Base-by-base conservation (phyloP, 192 early-diverging fungal species). In the Oehlia diaphana region DNA sequence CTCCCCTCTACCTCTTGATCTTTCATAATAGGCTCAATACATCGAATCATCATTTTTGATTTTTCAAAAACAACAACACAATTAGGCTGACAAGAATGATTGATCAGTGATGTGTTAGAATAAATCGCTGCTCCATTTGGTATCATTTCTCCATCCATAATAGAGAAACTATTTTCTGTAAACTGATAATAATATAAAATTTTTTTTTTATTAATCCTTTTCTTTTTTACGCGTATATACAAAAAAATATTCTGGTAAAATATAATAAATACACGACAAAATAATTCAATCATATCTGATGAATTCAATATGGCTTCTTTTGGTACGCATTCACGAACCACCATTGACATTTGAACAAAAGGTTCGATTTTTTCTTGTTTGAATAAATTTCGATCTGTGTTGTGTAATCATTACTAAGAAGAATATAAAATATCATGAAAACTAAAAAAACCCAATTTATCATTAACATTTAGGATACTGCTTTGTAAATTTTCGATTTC, bases 61-160 rank as follows among this genome's bases (percentile, higher is more conserved):
- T 81, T 83, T 49, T 74, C 64, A 74, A 87, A 87, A 44, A 87
- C 61, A 33, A 84, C 77, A 21, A 82, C 72, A 47, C 74, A 73
- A 71, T 87, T 87, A 12, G 86, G 85, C 13, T 23, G 33, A 50
- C 86, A 87, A 42, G 86, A 86, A 49, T 87, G 86, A 79, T 87
- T 87, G 16, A 87, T 47, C n/a, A 87, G 76, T 2, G 85, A 76
- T 14, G 79, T 63, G 16, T 70, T 81, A 31, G 86, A 73, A 63
- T 86, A 87, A 13, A 87, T 26, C 19, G 86, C 86, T 64, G 83
- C 86, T 42, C 85, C 86, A 33, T 83, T 81, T 70, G 79, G 81
- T 28, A 79, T 78, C 47, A 87, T 80, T 64, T 87, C 85, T 72
- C 28, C 82, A 61, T 87, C 86, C 19, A 79, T 78, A 31, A 87